A percentile compares a stretch with the other conserved stretches of the same genome.
These are phyloP conservation scores for Eucalyptus curtisii DNA, from an alignment of 345 rosid species.

Conservation along the genomic window DNA sequence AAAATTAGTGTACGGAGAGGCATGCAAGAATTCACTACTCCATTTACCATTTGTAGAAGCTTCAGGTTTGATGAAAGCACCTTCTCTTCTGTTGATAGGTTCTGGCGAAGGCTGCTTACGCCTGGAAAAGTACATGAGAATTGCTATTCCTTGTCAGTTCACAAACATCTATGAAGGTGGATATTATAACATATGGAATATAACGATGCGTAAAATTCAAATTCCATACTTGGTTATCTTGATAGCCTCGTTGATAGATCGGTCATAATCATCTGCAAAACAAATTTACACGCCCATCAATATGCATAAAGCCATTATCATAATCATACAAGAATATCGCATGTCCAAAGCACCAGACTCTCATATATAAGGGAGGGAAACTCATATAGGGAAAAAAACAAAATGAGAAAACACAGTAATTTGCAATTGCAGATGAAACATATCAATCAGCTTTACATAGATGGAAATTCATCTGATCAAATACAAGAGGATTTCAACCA, in stretches of 20 bases:
- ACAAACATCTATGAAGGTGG: background rate
- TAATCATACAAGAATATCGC: background rate
- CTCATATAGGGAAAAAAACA: background rate
- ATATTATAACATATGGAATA: background rate
- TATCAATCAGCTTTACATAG: background rate
- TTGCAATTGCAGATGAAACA: background rate
- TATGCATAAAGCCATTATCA: background rate
- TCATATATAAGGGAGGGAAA: background rate
- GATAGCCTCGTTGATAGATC: slow-evolving; percentile 96
- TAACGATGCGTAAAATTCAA: background rate
- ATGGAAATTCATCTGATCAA: background rate
- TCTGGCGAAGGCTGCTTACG: slow-evolving; percentile 86
- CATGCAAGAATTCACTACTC: slow-evolving; percentile 28
- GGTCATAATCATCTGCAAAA: slow-evolving; percentile 96
- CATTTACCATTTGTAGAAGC: slow-evolving; percentile 61
- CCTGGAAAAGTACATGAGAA: slow-evolving; percentile 23
- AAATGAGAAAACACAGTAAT: background rate
- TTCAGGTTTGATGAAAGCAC: slow-evolving; percentile 38
- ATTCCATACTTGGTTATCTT: slow-evolving; percentile 74
- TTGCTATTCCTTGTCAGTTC: background rate
- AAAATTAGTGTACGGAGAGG: slow-evolving; percentile 29
- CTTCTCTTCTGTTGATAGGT: slow-evolving; percentile 51
- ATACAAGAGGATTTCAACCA: background rate
- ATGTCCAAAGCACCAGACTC: background rate
- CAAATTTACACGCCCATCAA: background rate